phyloP scores from a whole-genome alignment of 1,284 basidiomycete genomes.

The Inonotus hispidus region DNA sequence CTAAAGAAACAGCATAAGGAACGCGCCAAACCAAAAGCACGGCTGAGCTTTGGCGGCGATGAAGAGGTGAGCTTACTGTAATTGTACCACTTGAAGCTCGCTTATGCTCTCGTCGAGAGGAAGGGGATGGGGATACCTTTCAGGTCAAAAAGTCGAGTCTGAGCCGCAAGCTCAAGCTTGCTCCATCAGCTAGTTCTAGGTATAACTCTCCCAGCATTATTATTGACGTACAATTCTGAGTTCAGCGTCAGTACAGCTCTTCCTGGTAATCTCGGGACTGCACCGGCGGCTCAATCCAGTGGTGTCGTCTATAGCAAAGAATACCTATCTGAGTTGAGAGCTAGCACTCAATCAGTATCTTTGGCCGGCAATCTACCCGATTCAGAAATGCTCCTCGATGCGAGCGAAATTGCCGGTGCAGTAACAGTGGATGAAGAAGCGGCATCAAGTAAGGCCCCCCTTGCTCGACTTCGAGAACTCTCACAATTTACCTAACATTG shows the following conservation, averaged over 20 bases:
- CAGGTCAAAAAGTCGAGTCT: conserved; percentile 73
- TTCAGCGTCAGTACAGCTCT: conserved; percentile 25
- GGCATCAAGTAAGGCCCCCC: conserved; percentile 1
- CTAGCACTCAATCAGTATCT: conserved; percentile 63
- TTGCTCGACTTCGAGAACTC: background rate
- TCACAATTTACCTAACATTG: conserved; percentile 12
- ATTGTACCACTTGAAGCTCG: conserved; percentile 20
- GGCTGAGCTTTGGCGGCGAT: conserved; percentile 78
- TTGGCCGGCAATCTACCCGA: conserved; percentile 37
- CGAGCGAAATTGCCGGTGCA: conserved; percentile 36
- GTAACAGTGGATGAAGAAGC: conserved; percentile 21
- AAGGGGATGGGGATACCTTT: conserved; percentile 56
- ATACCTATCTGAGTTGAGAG: conserved; percentile 80
- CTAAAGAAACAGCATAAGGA: conserved; percentile 61
- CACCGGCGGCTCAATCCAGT: conserved; percentile 42
- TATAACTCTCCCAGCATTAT: conserved; percentile 12
- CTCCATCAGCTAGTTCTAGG: conserved; percentile 44
- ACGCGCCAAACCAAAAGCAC: conserved; percentile 56
- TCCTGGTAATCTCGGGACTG: conserved; percentile 45
- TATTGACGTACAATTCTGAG: conserved; percentile 4
- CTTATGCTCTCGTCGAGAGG: conserved; percentile 35
- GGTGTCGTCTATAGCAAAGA: conserved; percentile 69
- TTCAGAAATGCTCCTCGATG: conserved; percentile 48
- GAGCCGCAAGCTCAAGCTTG: conserved; percentile 57
- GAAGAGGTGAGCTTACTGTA: conserved; percentile 55